Evolutionary conservation across 108 stramenopile genomes (phyloP).

Genomic region (Nitzschia putrida): DNA sequence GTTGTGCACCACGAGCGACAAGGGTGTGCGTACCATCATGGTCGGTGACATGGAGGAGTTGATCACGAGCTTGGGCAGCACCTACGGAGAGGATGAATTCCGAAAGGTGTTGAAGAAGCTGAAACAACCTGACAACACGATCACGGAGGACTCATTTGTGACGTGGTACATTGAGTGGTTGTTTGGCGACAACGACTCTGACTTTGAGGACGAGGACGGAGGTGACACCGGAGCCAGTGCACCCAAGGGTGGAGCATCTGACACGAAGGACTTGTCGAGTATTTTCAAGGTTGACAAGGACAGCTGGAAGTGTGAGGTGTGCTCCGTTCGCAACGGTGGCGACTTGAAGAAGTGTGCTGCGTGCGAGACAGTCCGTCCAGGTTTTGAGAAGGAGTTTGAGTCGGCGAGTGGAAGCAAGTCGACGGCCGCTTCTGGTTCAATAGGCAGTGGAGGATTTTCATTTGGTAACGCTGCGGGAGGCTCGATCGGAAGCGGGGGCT

Average conservation of each 20-base stretch:
- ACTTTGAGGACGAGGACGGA: slow-evolving; percentile 34
- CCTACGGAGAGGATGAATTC: slow-evolving; percentile 88
- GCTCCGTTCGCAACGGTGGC: slow-evolving; percentile 66
- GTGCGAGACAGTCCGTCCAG: slow-evolving; percentile 77
- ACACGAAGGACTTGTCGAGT: slow-evolving; percentile 19
- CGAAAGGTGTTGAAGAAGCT: slow-evolving; percentile 60
- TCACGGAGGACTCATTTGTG: slow-evolving; percentile 56
- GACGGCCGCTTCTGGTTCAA: slow-evolving; percentile 16
- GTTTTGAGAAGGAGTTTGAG: slow-evolving; percentile 27
- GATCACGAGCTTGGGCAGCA: slow-evolving; percentile 80
- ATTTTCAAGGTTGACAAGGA: slow-evolving; percentile 47
- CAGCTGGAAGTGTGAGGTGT: slow-evolving; percentile 80
- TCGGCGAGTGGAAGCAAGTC: neutral
- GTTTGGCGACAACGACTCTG: slow-evolving; percentile 56
- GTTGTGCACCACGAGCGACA: slow-evolving; percentile 13
- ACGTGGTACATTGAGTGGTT: slow-evolving; percentile 88
- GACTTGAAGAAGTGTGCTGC: slow-evolving; percentile 53
- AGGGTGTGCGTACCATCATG: slow-evolving; percentile 32
- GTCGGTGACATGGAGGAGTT: slow-evolving; percentile 64
- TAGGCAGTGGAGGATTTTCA: slow-evolving; percentile 49
- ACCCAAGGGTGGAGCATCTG: slow-evolving; percentile 16
- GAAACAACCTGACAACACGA: slow-evolving; percentile 29
- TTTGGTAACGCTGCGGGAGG: slow-evolving; percentile 31
- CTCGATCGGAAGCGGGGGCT: slow-evolving; percentile 39
- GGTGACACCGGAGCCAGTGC: neutral